Evolutionary conservation across 2,329 filamentous ascomycete genomes (phyloP), one percentile per base, ranked within the genome.

Genomic region (Aspergillus terreus): DNA sequence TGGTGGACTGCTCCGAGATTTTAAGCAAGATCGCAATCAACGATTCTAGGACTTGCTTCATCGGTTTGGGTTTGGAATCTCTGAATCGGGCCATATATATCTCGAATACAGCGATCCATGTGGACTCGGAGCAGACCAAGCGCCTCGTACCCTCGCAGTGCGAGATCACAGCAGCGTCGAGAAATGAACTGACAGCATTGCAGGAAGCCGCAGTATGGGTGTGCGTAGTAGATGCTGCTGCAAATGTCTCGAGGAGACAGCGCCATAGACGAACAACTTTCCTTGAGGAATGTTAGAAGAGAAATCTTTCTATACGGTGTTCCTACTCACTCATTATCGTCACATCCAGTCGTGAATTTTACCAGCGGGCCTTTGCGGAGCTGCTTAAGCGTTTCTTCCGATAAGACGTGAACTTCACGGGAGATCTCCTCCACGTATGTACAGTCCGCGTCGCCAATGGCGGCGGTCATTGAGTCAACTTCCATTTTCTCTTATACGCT

Each of bases 31-130:
- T 66, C 17, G 60, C 67, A 35, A 63, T 63, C 50, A 77, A 51
- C n/a, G 71, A 71, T 47, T 66, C 61, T 45, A 78, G 53, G 2
- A 78, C 64, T 52, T 76, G 72, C 56, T 72, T 73, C 61, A 77
- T 67, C 19, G 74, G 69, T 59, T 75, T 77, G 19, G 71, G 67
- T 46, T 72, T 74, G 6, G 68, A 64, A 55, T 73, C 70, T 52
- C 74, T 71, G 56, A 71, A 76, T 30, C 69, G 68, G 50, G 62
- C 63, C 47, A 76, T 59, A 42, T 67, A 73, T 25, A 70, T 60
- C 17, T 72, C 64, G 47, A 76, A 75, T 14, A 72, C 61, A 19
- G 67, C 59, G 17, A 69, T 54, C 75, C 75, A 78, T 25, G 60
- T 67, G 14, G 64, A 58, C 6, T 64, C 45, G 3, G 68, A 71